Percentiles rank a stretch among this genome's conserved stretches.
Evolutionary conservation across 306 rosid genomes (phyloP).

Genomic region (Rosa chinensis): DNA sequence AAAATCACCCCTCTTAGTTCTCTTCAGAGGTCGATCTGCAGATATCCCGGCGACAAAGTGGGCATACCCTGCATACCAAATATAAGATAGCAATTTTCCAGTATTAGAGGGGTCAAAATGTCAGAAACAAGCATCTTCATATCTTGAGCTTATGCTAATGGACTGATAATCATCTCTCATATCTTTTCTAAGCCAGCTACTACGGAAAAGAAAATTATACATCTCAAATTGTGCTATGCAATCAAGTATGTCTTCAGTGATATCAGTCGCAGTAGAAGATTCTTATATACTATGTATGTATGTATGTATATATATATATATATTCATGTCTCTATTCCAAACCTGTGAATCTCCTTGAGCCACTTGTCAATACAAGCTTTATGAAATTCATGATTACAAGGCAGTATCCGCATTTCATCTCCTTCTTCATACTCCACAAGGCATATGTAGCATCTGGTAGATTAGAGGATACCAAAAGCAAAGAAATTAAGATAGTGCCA

Average conservation of each 20-base stretch:
- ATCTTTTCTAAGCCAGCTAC: not conserved
- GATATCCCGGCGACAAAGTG: conserved; percentile 87
- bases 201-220: not conserved
- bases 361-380: conserved; percentile 92
- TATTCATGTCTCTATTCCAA: not conserved
- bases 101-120: conserved; percentile 20
- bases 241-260: not conserved
- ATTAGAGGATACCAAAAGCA: conserved; percentile 22
- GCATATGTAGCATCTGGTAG: conserved; percentile 89
- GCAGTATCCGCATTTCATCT: conserved; percentile 81
- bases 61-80: conserved; percentile 84
- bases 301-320: not conserved
- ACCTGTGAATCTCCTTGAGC: conserved; percentile 99
- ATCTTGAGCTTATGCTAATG: not conserved
- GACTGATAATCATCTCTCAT: not conserved
- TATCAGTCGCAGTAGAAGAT: conserved; percentile 6
- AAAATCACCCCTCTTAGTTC: conserved; percentile 38
- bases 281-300: not conserved
- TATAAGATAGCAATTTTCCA: conserved; percentile 11
- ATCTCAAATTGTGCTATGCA: not conserved
- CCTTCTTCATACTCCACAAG: conserved; percentile 99
- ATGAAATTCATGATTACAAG: conserved; percentile 95
- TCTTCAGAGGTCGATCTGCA: conserved; percentile 57
- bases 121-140: not conserved
- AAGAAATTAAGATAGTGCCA: not conserved